phyloP scores from a whole-genome alignment of 116 monocot genomes.

The Trichopus zeylanicus region DNA sequence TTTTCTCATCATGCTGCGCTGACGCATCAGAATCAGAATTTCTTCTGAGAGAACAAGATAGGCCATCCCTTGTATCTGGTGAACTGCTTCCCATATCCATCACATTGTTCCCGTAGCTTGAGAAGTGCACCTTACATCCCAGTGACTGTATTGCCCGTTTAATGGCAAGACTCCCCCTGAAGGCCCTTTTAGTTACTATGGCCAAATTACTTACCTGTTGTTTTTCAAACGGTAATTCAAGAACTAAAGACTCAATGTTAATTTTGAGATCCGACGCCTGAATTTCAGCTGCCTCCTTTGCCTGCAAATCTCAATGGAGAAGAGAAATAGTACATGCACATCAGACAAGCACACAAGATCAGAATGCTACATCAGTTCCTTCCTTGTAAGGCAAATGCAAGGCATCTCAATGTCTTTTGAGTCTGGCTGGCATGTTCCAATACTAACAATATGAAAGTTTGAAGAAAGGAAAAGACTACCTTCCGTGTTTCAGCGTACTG shows the following conservation, averaged over 20 bases:
- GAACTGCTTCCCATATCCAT: slow-evolving; percentile 11
- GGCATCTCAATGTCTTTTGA: too few species aligned
- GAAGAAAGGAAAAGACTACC: slow-evolving; percentile 38
- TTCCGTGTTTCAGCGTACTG: slow-evolving; percentile 45
- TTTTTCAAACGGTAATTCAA: slow-evolving; percentile 66
- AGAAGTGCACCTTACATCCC: slow-evolving; percentile 77
- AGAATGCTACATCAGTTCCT: too few species aligned
- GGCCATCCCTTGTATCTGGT: slow-evolving; percentile 20
- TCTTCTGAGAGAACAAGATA: slow-evolving; percentile 8
- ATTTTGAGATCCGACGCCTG: slow-evolving; percentile 42
- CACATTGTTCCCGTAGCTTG: slow-evolving; percentile 18
- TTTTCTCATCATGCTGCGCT: slow-evolving; percentile 15
- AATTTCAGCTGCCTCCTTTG: slow-evolving; percentile 52
- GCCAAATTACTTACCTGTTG: slow-evolving; percentile 32
- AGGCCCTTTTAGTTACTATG: slow-evolving; percentile 33
- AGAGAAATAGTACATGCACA: background rate
- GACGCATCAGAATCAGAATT: slow-evolving; percentile 15
- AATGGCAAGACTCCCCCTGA: slow-evolving; percentile 59
- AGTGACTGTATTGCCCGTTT: slow-evolving; percentile 79
- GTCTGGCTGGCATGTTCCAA: background rate
- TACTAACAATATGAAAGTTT: background rate
- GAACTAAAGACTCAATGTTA: slow-evolving; percentile 27
- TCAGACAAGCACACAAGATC: too few species aligned
- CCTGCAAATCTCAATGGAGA: slow-evolving; percentile 28
- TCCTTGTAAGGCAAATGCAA: too few species aligned